Conservation (phyloP, 495 filamentous ascomycete species). For the Pseudomonodictys pantanalensis region DNA sequence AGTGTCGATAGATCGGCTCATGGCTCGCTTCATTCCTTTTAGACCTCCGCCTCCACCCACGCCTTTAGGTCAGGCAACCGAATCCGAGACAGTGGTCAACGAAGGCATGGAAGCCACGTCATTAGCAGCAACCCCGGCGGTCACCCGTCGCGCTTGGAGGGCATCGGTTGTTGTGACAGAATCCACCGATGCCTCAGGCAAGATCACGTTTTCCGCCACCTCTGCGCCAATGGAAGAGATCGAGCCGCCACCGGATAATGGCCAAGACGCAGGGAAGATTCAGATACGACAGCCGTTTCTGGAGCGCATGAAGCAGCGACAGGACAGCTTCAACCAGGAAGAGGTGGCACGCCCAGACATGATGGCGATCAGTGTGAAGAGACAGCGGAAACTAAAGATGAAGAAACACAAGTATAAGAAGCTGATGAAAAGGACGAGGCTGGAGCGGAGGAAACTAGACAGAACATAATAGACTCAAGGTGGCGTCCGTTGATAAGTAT, state of each 20-base stretch:
- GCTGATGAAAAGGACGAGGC: conserved; percentile 87
- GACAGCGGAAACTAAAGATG: conserved; percentile 92
- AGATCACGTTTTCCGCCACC: conserved; percentile 54
- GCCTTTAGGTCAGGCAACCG: conserved; percentile 11
- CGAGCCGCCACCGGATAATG: conserved; percentile 9
- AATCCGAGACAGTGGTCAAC: not conserved
- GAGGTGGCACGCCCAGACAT: conserved; percentile 25
- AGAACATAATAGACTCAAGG: conserved; percentile 41
- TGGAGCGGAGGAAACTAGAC: conserved; percentile 83
- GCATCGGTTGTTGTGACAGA: conserved; percentile 81
- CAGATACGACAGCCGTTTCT: conserved; percentile 41
- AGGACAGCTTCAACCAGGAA: conserved; percentile 21
- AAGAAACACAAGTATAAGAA: conserved; percentile 99
- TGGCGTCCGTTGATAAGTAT: conserved; percentile 12
- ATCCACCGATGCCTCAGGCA: conserved; percentile 65
- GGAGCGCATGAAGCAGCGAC: conserved; percentile 38
- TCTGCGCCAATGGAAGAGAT: conserved; percentile 40
- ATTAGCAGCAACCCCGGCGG: not conserved
- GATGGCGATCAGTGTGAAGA: conserved; percentile 70
- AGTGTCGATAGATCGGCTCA: conserved; percentile 21
- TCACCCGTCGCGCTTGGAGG: conserved; percentile 62
- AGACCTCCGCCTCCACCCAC: conserved; percentile 24
- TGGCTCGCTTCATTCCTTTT: conserved; percentile 24
- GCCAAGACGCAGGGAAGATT: conserved; percentile 11
- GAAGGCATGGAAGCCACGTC: not conserved